Base-by-base conservation (phyloP, 306 rosid species). In the Fagus crenata region DNA sequence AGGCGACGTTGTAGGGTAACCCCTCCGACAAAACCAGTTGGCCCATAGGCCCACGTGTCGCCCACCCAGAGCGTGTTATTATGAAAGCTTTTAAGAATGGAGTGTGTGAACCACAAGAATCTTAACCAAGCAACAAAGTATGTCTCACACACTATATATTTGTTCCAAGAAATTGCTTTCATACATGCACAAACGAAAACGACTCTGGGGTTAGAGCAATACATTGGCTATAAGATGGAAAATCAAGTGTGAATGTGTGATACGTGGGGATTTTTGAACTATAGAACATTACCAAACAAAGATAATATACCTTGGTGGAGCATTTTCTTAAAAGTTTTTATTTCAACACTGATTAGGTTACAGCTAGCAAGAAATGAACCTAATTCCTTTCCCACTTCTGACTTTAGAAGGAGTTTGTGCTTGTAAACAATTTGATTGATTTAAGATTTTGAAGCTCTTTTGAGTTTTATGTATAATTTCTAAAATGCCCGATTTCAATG, bases 21-120 rank as follows among this genome's bases (percentile, higher is more conserved):
- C n/a, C 69, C 75, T 73, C 85, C 86, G 87, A 88, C 92, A 81
- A 1, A 53, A 74, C 72, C 70, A 81, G 80, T 37, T 81, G 86
- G 81, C 36, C 17, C 83, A 76, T 79, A 75, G 88, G 84, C 88
- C 93, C 89, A 87, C 89, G 88, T 83, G 89, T 87, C 81, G 56
- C 55, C 75, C 71, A 72, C 55, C 49, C 31, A 37, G 75, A 53
- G 71, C 77, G 53, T 70, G 60, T 71, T 76, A 55, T 72, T 76
- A 75, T 78, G 75, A 80, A 76, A 54, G 79, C 75, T 76, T 60
- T 75, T 22, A 22, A 9, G 71, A 70, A 75, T 35, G 35, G 56
- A 65, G 9, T 71, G 75, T 43, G 83, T 69, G 67, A 72, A 75
- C 87, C 89, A 81, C 89, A 71, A 51, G 49, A 76, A 54, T 80